These are phyloP conservation scores for Ambispora gerdemannii DNA, from an alignment of 192 early-diverging fungal species.

Conservation along the genomic window DNA sequence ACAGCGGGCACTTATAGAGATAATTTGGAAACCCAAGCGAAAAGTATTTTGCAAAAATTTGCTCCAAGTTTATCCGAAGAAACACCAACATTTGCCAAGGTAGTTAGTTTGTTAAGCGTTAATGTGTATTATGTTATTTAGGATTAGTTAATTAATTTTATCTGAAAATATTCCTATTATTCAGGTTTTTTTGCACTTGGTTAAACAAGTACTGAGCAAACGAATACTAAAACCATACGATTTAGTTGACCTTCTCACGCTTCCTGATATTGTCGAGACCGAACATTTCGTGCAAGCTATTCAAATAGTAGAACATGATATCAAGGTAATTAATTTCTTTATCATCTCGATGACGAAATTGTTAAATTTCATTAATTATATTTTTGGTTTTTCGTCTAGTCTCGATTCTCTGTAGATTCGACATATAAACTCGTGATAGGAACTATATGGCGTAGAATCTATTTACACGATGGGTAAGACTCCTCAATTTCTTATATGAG, in stretches of 20 bases:
- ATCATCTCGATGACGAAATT: neutral
- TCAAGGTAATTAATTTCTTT: neutral
- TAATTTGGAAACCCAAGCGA: neutral
- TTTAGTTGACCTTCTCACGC: neutral
- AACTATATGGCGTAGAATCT: slow-evolving; percentile 1
- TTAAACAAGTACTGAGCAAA: neutral
- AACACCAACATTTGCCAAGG: neutral
- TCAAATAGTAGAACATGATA: neutral
- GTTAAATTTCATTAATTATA: neutral
- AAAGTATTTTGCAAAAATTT: neutral
- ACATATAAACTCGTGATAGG: neutral
- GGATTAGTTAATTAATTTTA: neutral
- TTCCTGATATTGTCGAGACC: neutral
- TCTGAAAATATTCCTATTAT: neutral
- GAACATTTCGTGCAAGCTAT: neutral
- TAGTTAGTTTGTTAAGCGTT: neutral
- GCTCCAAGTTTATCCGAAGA: neutral
- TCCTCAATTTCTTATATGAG: neutral
- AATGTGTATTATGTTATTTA: neutral
- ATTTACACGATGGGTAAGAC: neutral
- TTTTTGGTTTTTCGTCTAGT: neutral
- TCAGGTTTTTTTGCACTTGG: neutral
- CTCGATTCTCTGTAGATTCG: neutral
- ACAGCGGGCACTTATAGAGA: neutral
- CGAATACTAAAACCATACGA: neutral